Evolutionary conservation across 2,329 filamentous ascomycete genomes (phyloP), one percentile per base, ranked within the genome.

Genomic region (Fusarium algeriense): DNA sequence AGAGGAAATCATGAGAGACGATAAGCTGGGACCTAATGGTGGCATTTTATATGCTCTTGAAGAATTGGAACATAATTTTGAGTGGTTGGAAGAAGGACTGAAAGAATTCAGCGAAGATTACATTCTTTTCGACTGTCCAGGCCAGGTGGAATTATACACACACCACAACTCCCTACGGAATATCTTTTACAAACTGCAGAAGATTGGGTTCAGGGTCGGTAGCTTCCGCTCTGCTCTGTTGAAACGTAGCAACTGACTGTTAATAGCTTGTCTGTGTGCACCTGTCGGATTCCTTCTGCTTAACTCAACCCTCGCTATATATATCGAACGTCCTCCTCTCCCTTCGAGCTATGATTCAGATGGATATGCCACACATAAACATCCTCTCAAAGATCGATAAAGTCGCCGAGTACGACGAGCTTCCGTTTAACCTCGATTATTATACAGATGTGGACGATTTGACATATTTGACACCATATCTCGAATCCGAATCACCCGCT

Each of bases 321-420:
- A 92, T 99, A 65, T 97, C 95, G 73, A 96, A 97, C 75, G 87
- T 99, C 62, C 91, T 99, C 61, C 90, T 99, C 28, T 95, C 94
- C 60, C 89, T 99, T 71, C 92, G 96, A 73, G 95, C 94, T 75
- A 99, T 99, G 95, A 90, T 99, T 57, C 96, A 98, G 83, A 95
- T 99, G 88, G 96, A 98, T 78, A 92, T 98, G 68, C 94, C 96
- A 2, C 94, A 98, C 78, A 86, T 99, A 73, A 99, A 99, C 78
- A 93, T 99, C 69, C 88, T 99, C 30, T 98, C 95, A 63, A 99
- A 99, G 83, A 97, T 99, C 82, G 96, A 99, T 82, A 98, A 98
- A 78, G 86, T 99, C 58, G 85, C 91, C 38, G 90, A 92, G 56
- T 98, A 97, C 78, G 91, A 93, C 49, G 89, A 93, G 30, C 86